These are phyloP conservation scores for Tylopilus sp. DNA, from an alignment of 768 basidiomycete species.

Conservation along the genomic window DNA sequence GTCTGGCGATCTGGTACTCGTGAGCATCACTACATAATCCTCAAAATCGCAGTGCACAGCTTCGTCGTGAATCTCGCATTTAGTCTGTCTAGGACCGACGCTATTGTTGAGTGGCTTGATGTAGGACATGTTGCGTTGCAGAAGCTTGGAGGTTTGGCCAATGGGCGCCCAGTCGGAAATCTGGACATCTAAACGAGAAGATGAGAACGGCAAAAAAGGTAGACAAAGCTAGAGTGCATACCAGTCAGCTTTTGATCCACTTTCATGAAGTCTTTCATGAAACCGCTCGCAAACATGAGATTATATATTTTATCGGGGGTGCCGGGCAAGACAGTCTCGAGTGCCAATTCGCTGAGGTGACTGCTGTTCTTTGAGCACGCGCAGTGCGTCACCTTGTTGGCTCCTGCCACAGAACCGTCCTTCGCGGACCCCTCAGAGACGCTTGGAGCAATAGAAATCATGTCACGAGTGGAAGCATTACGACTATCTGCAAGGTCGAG, in stretches of 20 bases:
- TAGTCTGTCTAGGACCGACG: conserved; percentile 91
- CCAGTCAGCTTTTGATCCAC: conserved; percentile 87
- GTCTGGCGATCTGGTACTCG: conserved; percentile 90
- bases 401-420: conserved; percentile 6
- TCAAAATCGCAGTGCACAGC: conserved; percentile 77
- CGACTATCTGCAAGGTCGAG: conserved; percentile 26
- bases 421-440: conserved; percentile 16
- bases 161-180: conserved; percentile 91
- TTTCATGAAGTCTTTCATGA: conserved; percentile 91
- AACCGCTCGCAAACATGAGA: conserved; percentile 93
- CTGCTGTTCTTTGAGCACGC: conserved; percentile 64
- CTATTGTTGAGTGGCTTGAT: conserved; percentile 88
- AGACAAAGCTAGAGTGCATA: conserved; percentile 34
- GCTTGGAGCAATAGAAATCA: conserved; percentile 15
- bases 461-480: conserved; percentile 15
- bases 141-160: conserved; percentile 56
- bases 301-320: conserved; percentile 95
- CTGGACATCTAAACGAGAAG: conserved; percentile 68
- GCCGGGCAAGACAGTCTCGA: conserved; percentile 81
- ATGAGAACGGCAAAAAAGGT: background rate
- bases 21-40: conserved; percentile 75
- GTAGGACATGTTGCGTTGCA: conserved; percentile 90
- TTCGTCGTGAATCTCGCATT: conserved; percentile 93
- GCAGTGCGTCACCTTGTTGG: conserved; percentile 65
- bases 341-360: conserved; percentile 70